Conservation (phyloP, 148 eudicot genomes). For the Tetragonia tetragonoides region DNA sequence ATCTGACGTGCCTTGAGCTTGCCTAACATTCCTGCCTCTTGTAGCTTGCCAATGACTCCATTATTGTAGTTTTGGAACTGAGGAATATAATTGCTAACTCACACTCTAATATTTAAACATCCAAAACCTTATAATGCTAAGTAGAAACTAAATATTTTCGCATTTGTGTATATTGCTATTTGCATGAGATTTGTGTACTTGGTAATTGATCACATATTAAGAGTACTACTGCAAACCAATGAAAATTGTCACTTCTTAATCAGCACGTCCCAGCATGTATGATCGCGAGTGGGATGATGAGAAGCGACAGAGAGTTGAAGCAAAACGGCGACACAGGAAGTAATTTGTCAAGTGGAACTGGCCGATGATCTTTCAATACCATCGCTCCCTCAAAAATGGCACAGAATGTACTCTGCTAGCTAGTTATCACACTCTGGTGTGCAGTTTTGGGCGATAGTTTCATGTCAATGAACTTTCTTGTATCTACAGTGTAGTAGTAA, state of each 20-base stretch:
- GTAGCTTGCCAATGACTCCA: too few species aligned
- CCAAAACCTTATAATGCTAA: too few species aligned
- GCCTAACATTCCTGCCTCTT: too few species aligned
- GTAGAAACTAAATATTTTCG: background rate
- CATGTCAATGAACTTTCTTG: background rate
- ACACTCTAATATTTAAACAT: background rate
- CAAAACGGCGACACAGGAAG: conserved; percentile 88
- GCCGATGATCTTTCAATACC: background rate
- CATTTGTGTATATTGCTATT: background rate
- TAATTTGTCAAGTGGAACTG: conserved; percentile 22
- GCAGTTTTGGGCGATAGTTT: background rate
- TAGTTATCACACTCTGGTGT: background rate
- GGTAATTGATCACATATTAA: background rate
- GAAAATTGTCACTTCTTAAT: conserved; percentile 44
- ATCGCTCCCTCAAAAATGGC: background rate
- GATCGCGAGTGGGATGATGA: conserved; percentile 99
- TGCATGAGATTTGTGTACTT: background rate
- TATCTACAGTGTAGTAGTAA: background rate
- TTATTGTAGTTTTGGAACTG: too few species aligned
- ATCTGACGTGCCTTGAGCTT: too few species aligned
- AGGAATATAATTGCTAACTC: background rate
- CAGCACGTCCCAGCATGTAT: conserved; percentile 45
- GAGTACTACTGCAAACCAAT: background rate
- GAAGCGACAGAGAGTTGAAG: conserved; percentile 89
- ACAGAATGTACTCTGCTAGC: background rate